phyloP scores from a whole-genome alignment of 805 yeast species.

The Scheffersomyces ergatensis region DNA sequence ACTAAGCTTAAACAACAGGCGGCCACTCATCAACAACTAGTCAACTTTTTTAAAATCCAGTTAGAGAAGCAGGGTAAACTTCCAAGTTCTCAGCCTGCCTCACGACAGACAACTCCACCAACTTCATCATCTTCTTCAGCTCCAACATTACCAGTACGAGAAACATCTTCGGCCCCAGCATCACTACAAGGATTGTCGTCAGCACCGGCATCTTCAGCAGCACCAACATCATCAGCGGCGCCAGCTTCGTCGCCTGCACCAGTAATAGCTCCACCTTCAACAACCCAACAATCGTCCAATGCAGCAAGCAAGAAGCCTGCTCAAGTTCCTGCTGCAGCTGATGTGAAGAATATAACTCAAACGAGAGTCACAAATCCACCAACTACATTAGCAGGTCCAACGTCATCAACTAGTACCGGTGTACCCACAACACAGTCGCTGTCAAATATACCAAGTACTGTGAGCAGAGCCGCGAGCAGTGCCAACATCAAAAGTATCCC shows the following conservation, averaged over 20 bases:
- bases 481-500: background rate
- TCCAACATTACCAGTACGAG: background rate
- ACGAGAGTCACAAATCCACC: background rate
- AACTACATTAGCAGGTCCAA: constrained; percentile 1
- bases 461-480: background rate
- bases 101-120: constrained; percentile 4
- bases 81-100: constrained; percentile 12
- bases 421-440: background rate
- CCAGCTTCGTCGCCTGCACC: background rate
- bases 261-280: background rate
- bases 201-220: background rate
- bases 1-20: constrained; percentile 36
- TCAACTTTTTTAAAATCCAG: constrained; percentile 33
- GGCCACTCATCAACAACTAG: constrained; percentile 24
- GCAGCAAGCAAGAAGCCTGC: background rate
- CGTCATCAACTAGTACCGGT: constrained; percentile 3
- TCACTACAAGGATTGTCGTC: too few relatives aligned
- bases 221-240: background rate
- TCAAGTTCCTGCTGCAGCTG: constrained; percentile 8
- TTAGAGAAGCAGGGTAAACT: constrained; percentile 33
- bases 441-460: background rate
- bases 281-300: background rate
- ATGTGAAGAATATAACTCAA: constrained; percentile 6
- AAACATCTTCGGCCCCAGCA: background rate
- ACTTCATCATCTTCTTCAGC: constrained; percentile 1